Evolutionary conservation across 2,329 filamentous ascomycete genomes (phyloP), one percentile per base, ranked within the genome.

Genomic region (Hymenoscyphus fraxineus): DNA sequence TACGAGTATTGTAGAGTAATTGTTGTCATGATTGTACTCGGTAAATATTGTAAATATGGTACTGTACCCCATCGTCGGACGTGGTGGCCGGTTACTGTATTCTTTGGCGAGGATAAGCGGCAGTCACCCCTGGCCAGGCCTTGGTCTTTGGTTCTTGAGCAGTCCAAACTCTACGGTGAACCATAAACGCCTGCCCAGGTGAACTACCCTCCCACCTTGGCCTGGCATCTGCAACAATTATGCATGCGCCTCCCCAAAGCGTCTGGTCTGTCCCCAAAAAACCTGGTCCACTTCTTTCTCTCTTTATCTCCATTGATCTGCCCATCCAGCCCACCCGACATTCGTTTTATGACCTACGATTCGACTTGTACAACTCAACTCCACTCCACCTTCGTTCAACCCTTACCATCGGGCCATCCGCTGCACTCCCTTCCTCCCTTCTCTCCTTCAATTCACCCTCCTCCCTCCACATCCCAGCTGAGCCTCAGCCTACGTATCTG

Each of bases 251-350:
- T 16, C 13, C 15, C 41, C 41, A 44, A n/a, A 16, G n/a, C 9
- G 19, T 54, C 47, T 12, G 22, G 47, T 22, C 47, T 51, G n/a
- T 10, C 16, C 44, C 44, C 19, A 51, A 54, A 22, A 22, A 19
- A 9, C 13, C n/a, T 22, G 47, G 19, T 54, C 47, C 47, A 54
- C 19, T 54, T 27, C 47, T 27, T 54, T 27, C 44, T 51, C 12
- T 51, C 47, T 54, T 54, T 54, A 54, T 54, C 47, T 54, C 47
- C 47, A 54, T 51, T 44, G 47, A 54, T 54, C 47, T 54, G 19
- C 47, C 47, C 22, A 27, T 22, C 47, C 47, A 54, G 22, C 19
- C 47, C 47, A 27, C 47, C 47, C 35, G 41, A 54, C 47, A 31
- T 54, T 54, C 47, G 47, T 54, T 35, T 54, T 54, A 54, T 27